phyloP scores from a whole-genome alignment of 768 basidiomycete species.

The Xerocomellus intermedius region DNA sequence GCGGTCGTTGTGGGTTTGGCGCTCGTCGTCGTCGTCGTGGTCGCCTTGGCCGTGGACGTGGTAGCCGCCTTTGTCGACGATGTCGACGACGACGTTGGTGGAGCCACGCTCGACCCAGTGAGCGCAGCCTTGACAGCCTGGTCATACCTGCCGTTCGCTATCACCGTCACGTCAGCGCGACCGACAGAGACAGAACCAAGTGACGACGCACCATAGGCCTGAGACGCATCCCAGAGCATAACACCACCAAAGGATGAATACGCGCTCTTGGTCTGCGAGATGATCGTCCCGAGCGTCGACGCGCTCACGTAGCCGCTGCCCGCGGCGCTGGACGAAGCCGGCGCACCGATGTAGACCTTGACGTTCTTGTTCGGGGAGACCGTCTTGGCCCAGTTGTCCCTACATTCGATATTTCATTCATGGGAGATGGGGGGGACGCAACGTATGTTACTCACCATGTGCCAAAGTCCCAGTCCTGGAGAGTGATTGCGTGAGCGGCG shows the following conservation, averaged over 20 bases:
- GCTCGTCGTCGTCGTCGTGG: slow-evolving; percentile 1
- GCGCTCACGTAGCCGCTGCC: slow-evolving; percentile 41
- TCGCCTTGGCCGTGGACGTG: too few relatives aligned
- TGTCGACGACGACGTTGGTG: slow-evolving; percentile 3
- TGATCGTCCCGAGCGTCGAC: slow-evolving; percentile 32
- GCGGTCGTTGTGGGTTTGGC: slow-evolving; percentile 9
- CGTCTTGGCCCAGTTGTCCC: slow-evolving; percentile 48
- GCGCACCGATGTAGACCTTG: slow-evolving; percentile 50
- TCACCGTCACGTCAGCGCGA: not conserved
- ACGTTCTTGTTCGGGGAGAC: slow-evolving; percentile 44
- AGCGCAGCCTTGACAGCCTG: slow-evolving; percentile 42
- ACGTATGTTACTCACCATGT: slow-evolving; percentile 30
- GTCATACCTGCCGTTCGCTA: slow-evolving; percentile 46
- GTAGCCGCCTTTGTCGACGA: too few relatives aligned
- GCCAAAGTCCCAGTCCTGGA: slow-evolving; percentile 47
- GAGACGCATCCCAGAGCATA: slow-evolving; percentile 43
- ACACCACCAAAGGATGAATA: slow-evolving; percentile 49
- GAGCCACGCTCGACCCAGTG: slow-evolving; percentile 9
- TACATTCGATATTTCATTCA: slow-evolving; percentile 7
- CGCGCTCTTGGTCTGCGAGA: slow-evolving; percentile 32
- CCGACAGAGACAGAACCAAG: too few relatives aligned
- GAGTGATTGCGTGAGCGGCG: not conserved
- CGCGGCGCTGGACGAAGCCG: slow-evolving; percentile 41
- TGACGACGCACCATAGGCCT: slow-evolving; percentile 39
- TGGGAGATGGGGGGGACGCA: not conserved